Evolutionary conservation across 2,329 filamentous ascomycete genomes (phyloP).

Genomic region (Hirsutella thompsonii): DNA sequence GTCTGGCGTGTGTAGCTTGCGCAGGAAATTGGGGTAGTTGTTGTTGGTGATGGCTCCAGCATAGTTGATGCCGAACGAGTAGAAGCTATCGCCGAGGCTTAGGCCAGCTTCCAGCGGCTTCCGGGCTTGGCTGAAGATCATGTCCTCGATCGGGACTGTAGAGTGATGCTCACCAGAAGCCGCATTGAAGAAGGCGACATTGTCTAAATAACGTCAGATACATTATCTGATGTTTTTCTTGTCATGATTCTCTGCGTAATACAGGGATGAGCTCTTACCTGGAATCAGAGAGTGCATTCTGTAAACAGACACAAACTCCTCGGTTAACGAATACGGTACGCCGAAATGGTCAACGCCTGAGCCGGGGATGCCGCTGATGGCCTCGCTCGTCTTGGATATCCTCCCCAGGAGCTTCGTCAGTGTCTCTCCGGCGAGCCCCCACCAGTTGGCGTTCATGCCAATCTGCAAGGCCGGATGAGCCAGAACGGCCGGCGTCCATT

Average conservation of each 20-base stretch:
- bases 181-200: neutral
- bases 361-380: neutral
- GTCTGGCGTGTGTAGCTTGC: slow-evolving; percentile 25
- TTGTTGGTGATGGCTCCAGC: slow-evolving; percentile 2
- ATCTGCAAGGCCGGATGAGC: slow-evolving; percentile 19
- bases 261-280: too few species aligned
- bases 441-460: slow-evolving; percentile 1
- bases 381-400: neutral
- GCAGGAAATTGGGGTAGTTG: slow-evolving; percentile 16
- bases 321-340: neutral
- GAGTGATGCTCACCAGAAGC: neutral
- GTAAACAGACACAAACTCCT: slow-evolving; percentile 1
- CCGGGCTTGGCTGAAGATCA: neutral
- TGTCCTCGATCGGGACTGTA: neutral
- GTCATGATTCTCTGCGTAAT: too few species aligned
- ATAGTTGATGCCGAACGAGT: slow-evolving; percentile 2
- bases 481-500: slow-evolving; percentile 35
- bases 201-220: neutral
- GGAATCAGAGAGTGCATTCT: slow-evolving; percentile 1
- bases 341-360: neutral
- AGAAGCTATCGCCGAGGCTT: neutral
- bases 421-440: slow-evolving; percentile 1
- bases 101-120: neutral
- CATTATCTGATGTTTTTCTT: too few species aligned
- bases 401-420: neutral